These are phyloP conservation scores for Neoboletus brunneissimus DNA, from an alignment of 768 basidiomycete genomes.

Conservation along the genomic window DNA sequence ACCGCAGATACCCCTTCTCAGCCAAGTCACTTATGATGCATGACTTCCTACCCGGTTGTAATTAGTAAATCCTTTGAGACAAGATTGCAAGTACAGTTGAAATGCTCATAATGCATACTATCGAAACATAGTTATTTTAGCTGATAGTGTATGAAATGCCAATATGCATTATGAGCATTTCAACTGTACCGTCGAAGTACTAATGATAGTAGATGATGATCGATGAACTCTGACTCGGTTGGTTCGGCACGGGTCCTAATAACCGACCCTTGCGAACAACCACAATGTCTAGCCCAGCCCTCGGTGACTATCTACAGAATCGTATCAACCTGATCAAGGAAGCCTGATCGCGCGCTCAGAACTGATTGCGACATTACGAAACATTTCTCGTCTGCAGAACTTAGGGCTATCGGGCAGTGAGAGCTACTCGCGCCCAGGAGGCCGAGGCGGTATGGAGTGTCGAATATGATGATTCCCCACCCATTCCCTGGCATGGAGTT, in stretches of 20 bases:
- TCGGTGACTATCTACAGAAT: conserved; percentile 11
- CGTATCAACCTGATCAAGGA: conserved; percentile 32
- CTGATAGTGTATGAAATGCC: no score
- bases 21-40: not conserved
- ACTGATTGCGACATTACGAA: conserved; percentile 36
- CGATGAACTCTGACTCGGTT: not conserved
- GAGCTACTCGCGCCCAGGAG: conserved; percentile 52
- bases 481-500: conserved; percentile 77
- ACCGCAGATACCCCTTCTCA: not conserved
- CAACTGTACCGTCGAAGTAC: no score
- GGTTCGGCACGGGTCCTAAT: not conserved
- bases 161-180: no score
- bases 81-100: no score
- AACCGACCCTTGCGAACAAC: not conserved
- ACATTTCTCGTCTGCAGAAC: conserved; percentile 39
- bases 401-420: conserved; percentile 54
- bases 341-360: conserved; percentile 53
- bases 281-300: conserved; percentile 5
- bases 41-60: not conserved
- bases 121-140: no score
- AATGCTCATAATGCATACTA: no score
- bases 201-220: not conserved
- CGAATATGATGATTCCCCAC: conserved; percentile 50
- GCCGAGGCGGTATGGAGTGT: conserved; percentile 54
- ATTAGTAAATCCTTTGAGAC: not conserved